Conservation (phyloP, 371 early-diverging fungal species). For the Syncephalastrum sp. region DNA sequence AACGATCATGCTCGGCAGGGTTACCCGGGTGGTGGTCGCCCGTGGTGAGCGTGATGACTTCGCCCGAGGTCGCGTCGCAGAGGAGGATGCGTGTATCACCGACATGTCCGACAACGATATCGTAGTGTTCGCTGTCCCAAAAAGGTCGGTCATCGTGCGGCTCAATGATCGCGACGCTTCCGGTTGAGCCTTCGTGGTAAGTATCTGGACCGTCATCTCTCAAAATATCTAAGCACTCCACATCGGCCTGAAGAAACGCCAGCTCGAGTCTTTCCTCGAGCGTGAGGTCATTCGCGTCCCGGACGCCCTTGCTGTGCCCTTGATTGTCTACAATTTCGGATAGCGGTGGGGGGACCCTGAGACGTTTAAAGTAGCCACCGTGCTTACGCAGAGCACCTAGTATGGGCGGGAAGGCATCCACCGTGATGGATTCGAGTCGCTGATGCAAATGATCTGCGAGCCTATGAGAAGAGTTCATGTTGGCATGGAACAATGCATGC, state of each 20-base stretch:
- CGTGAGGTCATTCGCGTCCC: slow-evolving; percentile 29
- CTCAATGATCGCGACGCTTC: slow-evolving; percentile 58
- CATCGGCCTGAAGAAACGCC: slow-evolving; percentile 55
- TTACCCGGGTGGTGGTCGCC: slow-evolving; percentile 67
- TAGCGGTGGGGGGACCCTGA: slow-evolving; percentile 31
- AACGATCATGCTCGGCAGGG: slow-evolving; percentile 51
- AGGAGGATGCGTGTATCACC: slow-evolving; percentile 63
- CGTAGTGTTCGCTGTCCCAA: slow-evolving; percentile 58
- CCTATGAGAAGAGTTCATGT: slow-evolving; percentile 15
- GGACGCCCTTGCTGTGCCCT: slow-evolving; percentile 11
- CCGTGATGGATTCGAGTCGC: slow-evolving; percentile 34
- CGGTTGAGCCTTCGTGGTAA: slow-evolving; percentile 58
- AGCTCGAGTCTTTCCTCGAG: slow-evolving; percentile 58
- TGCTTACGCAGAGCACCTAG: slow-evolving; percentile 29
- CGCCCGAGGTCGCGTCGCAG: slow-evolving; percentile 56
- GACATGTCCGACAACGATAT: slow-evolving; percentile 60
- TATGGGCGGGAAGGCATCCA: slow-evolving; percentile 35
- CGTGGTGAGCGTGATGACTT: slow-evolving; percentile 52
- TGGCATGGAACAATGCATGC: not conserved
- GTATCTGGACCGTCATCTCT: slow-evolving; percentile 24
- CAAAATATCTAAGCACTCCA: slow-evolving; percentile 29
- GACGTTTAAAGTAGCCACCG: slow-evolving; percentile 48
- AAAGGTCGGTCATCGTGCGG: slow-evolving; percentile 53
- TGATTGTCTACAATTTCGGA: slow-evolving; percentile 25
- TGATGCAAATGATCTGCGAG: slow-evolving; percentile 42